A percentile compares a stretch with the other conserved stretches of the same genome.
Conservation (phyloP, 768 basidiomycete genomes). For the Exidia glandulosa region DNA sequence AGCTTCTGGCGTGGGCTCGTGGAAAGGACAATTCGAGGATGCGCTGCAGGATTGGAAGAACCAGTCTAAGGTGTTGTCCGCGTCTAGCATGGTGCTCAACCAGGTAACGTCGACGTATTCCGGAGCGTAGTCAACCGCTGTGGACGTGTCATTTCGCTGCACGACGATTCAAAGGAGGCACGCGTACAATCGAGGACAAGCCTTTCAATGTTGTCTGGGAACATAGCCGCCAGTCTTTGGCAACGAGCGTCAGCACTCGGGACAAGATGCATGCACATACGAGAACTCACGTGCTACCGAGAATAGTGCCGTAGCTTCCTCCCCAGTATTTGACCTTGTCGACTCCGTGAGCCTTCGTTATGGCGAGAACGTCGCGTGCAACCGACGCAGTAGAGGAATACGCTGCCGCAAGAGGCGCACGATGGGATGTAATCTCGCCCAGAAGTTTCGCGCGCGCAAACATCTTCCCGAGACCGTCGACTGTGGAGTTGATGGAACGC, state of each 20-base stretch:
- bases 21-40: conserved; percentile 27
- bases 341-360: conserved; percentile 5
- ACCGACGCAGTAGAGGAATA: conserved; percentile 10
- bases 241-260: no score
- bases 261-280: conserved; percentile 19
- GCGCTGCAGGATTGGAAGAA: conserved; percentile 29
- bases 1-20: conserved; percentile 22
- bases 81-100: conserved; percentile 26
- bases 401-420: background rate
- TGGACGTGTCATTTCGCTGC: background rate
- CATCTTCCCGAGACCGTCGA: background rate
- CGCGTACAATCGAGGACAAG: background rate
- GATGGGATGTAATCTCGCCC: background rate
- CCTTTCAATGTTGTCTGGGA: background rate
- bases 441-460: background rate
- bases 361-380: conserved; percentile 12
- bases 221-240: background rate
- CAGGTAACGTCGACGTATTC: conserved; percentile 27
- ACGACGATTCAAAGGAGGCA: background rate
- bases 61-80: conserved; percentile 23
- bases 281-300: conserved; percentile 24
- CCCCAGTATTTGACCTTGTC: conserved; percentile 20
- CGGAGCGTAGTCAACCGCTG: conserved; percentile 30
- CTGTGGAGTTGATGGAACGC: background rate
- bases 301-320: conserved; percentile 19